Evolutionary conservation across 345 rosid species (phyloP).

Genomic region (Sonneratia alba): DNA sequence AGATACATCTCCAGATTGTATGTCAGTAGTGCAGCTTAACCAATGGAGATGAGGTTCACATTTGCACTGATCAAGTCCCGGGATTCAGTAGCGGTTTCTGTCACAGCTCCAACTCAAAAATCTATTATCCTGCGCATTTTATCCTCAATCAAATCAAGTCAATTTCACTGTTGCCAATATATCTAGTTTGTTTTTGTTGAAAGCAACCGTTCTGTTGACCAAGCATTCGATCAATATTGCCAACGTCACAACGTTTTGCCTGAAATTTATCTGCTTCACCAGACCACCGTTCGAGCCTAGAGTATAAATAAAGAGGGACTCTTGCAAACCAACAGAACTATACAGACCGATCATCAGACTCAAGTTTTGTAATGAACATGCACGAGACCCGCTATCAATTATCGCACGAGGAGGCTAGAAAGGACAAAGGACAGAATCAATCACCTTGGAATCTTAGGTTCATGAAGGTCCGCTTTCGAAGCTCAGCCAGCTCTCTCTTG

Average conservation of each 20-base stretch:
- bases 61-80: neutral
- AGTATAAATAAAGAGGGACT: neutral
- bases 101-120: too few relatives aligned
- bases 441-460: conserved; percentile 58
- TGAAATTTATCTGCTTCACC: neutral
- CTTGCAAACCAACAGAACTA: neutral
- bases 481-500: conserved; percentile 17
- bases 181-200: neutral
- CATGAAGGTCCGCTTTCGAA: conserved; percentile 39
- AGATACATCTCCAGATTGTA: neutral
- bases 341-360: neutral
- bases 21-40: neutral
- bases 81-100: too few relatives aligned
- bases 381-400: neutral
- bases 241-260: neutral
- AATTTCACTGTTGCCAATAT: too few relatives aligned
- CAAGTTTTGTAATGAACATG: neutral
- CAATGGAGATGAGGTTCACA: neutral
- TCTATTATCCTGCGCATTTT: too few relatives aligned
- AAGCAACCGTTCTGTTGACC: neutral
- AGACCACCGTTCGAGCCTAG: neutral
- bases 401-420: neutral
- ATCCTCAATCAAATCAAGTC: too few relatives aligned
- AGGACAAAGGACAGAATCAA: neutral
- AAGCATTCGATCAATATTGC: neutral